Evolutionary conservation across 176 grass and related monocot genomes (phyloP).

Genomic region (Ensete ventricosum): DNA sequence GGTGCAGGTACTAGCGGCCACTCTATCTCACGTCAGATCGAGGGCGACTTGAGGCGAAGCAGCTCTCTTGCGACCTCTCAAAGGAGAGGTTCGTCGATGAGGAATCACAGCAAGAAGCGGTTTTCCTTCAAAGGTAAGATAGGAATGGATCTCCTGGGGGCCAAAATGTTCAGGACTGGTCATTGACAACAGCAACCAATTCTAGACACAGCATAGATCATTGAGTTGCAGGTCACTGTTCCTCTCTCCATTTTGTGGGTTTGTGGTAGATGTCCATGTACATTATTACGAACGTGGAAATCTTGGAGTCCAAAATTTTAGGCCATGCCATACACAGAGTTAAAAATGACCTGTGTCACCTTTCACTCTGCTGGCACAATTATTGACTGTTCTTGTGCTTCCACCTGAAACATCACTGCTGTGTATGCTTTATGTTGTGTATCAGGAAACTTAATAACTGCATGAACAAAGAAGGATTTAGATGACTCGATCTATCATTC

Average conservation of each 20-base stretch:
- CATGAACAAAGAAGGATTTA: neutral
- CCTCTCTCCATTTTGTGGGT: neutral
- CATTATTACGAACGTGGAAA: neutral
- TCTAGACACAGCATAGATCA: neutral
- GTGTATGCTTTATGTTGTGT: neutral
- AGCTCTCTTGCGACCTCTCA: constrained; percentile 22
- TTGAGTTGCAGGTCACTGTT: neutral
- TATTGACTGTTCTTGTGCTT: neutral
- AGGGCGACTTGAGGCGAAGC: constrained; percentile 36
- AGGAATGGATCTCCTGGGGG: constrained; percentile 61
- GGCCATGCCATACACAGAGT: neutral
- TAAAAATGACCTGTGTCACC: neutral
- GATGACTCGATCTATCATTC: neutral
- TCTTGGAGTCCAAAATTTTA: neutral
- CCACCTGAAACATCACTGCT: neutral
- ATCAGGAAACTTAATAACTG: neutral
- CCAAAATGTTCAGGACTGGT: constrained; percentile 42
- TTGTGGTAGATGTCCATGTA: neutral
- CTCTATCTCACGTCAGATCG: constrained; percentile 26
- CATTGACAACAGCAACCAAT: neutral
- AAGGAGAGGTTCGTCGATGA: constrained; percentile 28
- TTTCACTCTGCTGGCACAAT: neutral
- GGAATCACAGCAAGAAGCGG: constrained; percentile 62
- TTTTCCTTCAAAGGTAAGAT: constrained; percentile 76
- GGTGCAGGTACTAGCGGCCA: constrained; percentile 32